Evolutionary conservation across 192 early-diverging fungal species (phyloP), one percentile per base, ranked within the genome.

Genomic region (Backusella psychrophila): DNA sequence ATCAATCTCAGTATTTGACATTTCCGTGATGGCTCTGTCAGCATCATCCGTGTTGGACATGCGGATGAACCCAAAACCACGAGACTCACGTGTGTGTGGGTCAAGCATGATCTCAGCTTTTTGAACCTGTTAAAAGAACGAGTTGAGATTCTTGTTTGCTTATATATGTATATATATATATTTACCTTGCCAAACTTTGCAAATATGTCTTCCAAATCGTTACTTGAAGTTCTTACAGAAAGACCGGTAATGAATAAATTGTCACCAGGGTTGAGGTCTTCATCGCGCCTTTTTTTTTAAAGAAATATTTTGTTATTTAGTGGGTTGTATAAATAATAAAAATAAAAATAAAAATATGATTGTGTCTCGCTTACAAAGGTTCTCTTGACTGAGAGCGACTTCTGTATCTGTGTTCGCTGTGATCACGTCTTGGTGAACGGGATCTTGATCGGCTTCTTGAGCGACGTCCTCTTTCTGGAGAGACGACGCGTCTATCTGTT

Each of bases 51-150:
- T 42, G 49, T 82, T 85, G 39, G 83, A 84, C 84, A 90, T 91
- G 66, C 88, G 92, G 53, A 96, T 93, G 78, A 98, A 96, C 7
- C 94, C 96, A 83, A 94, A 96, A 19, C 95, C 95, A 76, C 94
- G 90, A n/a, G 94, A 95, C 59, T 93, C 92, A 26, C 87, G 85
- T 23, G 86, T 89, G 79, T 95, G 94, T n/a, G 94, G 94, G 75
- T 95, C 94, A 75, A 87, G 87, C 90, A 94, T 92, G 70, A 93
- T 87, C 69, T 89, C 85, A 66, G 87, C 89, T 78, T 92, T 93
- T 74, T 84, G 78, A 39, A 92, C 85, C 89, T 91, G 29, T 23
- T 63, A 36, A 38, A 11, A 36, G 3, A 23, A 26, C 29, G 29
- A 19, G 68, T 42, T 69, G 23, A 15, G 34, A 5, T 6, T 7